These are phyloP conservation scores for Geosmithia flava DNA, from an alignment of 2,329 filamentous ascomycete genomes.

Conservation along the genomic window DNA sequence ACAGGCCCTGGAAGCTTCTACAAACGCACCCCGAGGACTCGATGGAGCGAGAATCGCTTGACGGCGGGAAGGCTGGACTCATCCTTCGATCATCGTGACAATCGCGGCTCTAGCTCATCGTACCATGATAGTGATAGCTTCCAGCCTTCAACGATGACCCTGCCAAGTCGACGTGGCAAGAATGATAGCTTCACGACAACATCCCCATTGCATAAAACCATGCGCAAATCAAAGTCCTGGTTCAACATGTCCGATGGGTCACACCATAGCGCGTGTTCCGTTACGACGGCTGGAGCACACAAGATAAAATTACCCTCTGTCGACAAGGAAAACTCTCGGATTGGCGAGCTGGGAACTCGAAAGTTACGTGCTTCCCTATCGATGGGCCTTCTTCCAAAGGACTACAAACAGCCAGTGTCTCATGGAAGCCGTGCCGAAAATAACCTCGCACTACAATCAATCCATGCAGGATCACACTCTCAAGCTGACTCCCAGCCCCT, in stretches of 20 bases:
- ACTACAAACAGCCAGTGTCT: conserved; percentile 11
- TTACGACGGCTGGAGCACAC: neutral
- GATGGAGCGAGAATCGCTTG: conserved; percentile 8
- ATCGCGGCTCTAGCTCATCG: neutral
- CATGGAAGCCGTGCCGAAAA: conserved; percentile 11
- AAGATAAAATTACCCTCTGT: neutral
- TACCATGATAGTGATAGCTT: neutral
- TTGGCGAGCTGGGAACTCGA: conserved; percentile 3
- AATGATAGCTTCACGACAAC: neutral
- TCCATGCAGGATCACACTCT: conserved; percentile 20
- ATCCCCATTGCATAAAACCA: conserved; percentile 17
- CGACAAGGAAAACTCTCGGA: conserved; percentile 16
- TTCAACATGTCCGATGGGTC: conserved; percentile 19
- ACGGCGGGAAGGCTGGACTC: neutral
- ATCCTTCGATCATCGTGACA: neutral
- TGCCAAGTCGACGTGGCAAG: neutral
- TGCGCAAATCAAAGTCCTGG: conserved; percentile 46
- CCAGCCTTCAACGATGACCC: neutral
- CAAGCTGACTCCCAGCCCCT: conserved; percentile 19
- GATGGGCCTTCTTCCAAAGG: conserved; percentile 36
- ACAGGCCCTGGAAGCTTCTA: conserved; percentile 20
- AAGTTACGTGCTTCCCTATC: conserved; percentile 36
- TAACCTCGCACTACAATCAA: conserved; percentile 21
- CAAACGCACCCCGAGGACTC: conserved; percentile 13
- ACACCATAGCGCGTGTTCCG: neutral